Conservation (phyloP, 2,329 filamentous ascomycete genomes). For the Talaromyces sp. region DNA sequence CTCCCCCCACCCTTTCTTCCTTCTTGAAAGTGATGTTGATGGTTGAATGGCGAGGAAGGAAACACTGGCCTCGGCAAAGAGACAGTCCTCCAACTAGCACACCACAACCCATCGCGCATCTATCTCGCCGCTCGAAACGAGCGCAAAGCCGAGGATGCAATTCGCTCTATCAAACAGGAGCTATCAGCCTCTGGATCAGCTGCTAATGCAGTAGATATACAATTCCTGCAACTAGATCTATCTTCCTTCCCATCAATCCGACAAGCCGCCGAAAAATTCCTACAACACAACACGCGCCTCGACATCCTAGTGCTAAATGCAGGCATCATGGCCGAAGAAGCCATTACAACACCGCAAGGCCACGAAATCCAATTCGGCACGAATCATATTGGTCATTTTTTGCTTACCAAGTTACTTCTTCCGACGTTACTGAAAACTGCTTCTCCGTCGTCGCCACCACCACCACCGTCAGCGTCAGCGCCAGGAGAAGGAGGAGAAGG, state of each 20-base stretch:
- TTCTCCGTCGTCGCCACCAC: no score
- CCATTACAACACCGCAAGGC: constrained; percentile 40
- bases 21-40: neutral
- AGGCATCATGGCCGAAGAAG: constrained; percentile 46
- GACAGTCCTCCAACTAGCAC: constrained; percentile 50
- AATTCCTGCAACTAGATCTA: constrained; percentile 51
- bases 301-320: constrained; percentile 50
- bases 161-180: constrained; percentile 42
- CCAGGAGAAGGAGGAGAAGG: constrained; percentile 24
- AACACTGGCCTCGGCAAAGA: constrained; percentile 50
- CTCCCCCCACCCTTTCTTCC: neutral
- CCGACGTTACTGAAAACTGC: constrained; percentile 42
- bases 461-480: no score
- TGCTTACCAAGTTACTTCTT: constrained; percentile 46
- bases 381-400: constrained; percentile 49
- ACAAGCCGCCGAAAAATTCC: constrained; percentile 45
- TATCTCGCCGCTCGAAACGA: constrained; percentile 55
- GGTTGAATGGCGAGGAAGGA: constrained; percentile 28
- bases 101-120: constrained; percentile 53
- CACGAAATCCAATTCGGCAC: constrained; percentile 49
- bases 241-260: constrained; percentile 51
- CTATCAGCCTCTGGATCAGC: constrained; percentile 21
- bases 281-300: constrained; percentile 41
- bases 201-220: constrained; percentile 37
- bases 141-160: constrained; percentile 44